Base-by-base conservation (phyloP, 208 protist species). In the Spongospora subterranea region DNA sequence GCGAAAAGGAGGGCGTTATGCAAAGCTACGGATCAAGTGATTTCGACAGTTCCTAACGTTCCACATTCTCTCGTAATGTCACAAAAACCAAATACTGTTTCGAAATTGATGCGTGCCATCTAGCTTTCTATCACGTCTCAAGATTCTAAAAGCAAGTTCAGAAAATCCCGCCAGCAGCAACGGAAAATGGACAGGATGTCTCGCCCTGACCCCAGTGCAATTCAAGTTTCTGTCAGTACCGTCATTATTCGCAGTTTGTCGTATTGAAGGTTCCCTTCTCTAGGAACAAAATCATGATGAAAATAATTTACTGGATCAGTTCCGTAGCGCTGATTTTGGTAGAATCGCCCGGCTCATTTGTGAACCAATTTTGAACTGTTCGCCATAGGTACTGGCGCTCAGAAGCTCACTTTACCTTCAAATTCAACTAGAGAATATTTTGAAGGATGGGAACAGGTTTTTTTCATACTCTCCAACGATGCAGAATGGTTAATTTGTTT, bases 361-460 rank as follows among this genome's bases (percentile, higher is more conserved):
- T 6, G 71, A 40, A 6, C 35, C 71, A 35, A 40, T n/a, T 82
- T 6, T 20, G 35, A 20, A 6, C 17, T 43, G 17, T 82, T 6
- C 11, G 71, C 11, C 35, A 40, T 82, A 35, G 71, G 71, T 40
- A 82, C 40, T 39, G 71, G 71, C 6, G 35, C 6, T 35, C 71
- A 82, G 71, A 35, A 43, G n/a, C 35, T 6, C 6, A 82, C 71
- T 13, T 35, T 82, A 20, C 17, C 17, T 35, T 6, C 6, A 35
- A n/a, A 43, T 35, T 6, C n/a, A 20, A 39, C n/a, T 45, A 6
- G 71, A 6, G 71, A 82, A 82, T 17, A 35, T 43, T 82, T 82
- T n/a, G 71, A 82, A 35, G 71, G 71, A 6, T 82, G 71, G 71
- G 71, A 82, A 35, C 71, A 82, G 71, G 54, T 65, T 65, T 65